Evolutionary conservation across 2,329 filamentous ascomycete genomes (phyloP), one percentile per base, ranked within the genome.

Genomic region (Talaromyces sp.): DNA sequence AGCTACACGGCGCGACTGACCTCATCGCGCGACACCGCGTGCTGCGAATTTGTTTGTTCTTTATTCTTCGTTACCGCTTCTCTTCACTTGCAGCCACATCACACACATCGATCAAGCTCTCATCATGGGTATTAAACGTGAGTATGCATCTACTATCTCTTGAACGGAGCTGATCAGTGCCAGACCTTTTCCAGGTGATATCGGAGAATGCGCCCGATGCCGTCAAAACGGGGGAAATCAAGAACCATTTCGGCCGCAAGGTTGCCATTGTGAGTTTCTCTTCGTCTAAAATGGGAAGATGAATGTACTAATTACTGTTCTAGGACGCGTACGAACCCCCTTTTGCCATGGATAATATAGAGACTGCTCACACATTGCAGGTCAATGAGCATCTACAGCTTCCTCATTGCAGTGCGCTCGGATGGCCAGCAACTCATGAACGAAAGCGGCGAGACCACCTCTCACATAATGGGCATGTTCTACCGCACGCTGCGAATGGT

Each of bases 341-440:
- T 22, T 52, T 52, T 56, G 8, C 44, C 25, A 27, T n/a, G 30
- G 10, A 15, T 30, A 27, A 25, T 11, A 30, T 51, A 33, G 22
- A 33, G 19, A 13, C 25, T 42, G 39, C 17, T 58, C 3, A 51
- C 32, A 39, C 7, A 62, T 44, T 62, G 62, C 70, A 91, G 88
- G 53, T 99, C 95, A 55, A 99, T 99, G 95, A 96, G 91, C 78
- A 91, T 99, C 72, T 99, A 99, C 84, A 96, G 91, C 77, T 99
- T 99, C 81, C 86, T 99, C 64, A 95, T 99, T 74, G 95, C 95
- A 56, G 95, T 99, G 60, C 92, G 95, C 69, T 97, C 93, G 70
- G 92, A 96, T 70, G 95, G 95, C 69, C 92, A 99, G 76, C 92
- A 97, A 78, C 88, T 99, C 70, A 98, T 88, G 84, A 96, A 89